Evolutionary conservation across 257 asterid species (phyloP).

Genomic region (Solanum pennellii): DNA sequence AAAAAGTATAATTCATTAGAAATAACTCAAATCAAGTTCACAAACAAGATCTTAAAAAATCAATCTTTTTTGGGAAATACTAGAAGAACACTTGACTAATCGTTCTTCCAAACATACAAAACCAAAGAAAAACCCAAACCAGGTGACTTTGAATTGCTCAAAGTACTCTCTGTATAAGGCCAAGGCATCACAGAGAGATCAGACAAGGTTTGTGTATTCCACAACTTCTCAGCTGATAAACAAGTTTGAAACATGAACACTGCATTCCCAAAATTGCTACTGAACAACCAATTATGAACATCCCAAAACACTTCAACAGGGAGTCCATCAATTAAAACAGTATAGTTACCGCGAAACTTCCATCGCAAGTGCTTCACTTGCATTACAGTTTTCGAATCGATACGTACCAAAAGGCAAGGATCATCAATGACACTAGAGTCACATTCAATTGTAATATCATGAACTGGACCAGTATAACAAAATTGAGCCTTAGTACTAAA

Average conservation of each 20-base stretch:
- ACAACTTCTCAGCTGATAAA: conserved; percentile 52
- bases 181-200: conserved; percentile 37
- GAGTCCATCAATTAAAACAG: conserved; percentile 67
- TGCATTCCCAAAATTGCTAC: conserved; percentile 50
- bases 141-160: conserved; percentile 30
- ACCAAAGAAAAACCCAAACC: conserved; percentile 65
- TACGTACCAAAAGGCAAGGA: conserved; percentile 45
- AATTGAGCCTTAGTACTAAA: conserved; percentile 63
- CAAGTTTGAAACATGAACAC: conserved; percentile 71
- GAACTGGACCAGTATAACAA: conserved; percentile 49
- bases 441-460: conserved; percentile 71
- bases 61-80: conserved; percentile 5
- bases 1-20: not conserved
- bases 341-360: conserved; percentile 78
- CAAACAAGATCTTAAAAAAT: conserved; percentile 3
- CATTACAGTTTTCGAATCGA: conserved; percentile 63
- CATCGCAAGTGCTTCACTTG: conserved; percentile 64
- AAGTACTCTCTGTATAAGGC: conserved; percentile 33
- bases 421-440: conserved; percentile 35
- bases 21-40: conserved; percentile 6
- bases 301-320: conserved; percentile 87
- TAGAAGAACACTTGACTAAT: conserved; percentile 17
- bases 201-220: conserved; percentile 26
- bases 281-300: conserved; percentile 79
- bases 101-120: conserved; percentile 83